phyloP scores from a whole-genome alignment of 1,284 basidiomycete species.

The Peniophora sp. region DNA sequence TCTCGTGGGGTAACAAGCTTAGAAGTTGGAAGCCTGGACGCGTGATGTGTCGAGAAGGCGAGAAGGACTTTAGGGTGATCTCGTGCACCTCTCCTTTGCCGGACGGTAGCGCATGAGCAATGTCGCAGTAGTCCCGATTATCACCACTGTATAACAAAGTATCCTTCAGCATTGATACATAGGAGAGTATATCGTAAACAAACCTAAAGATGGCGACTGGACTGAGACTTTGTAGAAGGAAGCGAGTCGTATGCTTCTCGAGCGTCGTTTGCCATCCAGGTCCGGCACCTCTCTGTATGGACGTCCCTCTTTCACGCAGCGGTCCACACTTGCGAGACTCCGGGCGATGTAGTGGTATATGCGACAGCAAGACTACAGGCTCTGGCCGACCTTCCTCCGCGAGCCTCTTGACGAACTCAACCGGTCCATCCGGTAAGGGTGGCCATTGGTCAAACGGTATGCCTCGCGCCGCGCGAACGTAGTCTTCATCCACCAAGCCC shows the following conservation, averaged over 20 bases:
- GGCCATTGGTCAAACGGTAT: slow-evolving; percentile 52
- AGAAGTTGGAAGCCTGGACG: slow-evolving; percentile 83
- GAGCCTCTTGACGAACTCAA: slow-evolving; percentile 50
- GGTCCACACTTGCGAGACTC: slow-evolving; percentile 69
- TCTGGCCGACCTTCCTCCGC: slow-evolving; percentile 11
- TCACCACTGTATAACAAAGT: slow-evolving; percentile 52
- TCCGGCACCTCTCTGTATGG: slow-evolving; percentile 31
- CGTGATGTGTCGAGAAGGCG: slow-evolving; percentile 70
- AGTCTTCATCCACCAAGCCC: slow-evolving; percentile 68
- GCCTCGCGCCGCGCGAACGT: slow-evolving; percentile 49
- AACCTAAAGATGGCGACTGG: slow-evolving; percentile 71
- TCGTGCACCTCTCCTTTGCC: slow-evolving; percentile 28
- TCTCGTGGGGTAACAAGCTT: slow-evolving; percentile 48
- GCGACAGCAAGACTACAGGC: slow-evolving; percentile 66
- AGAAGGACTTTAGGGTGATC: slow-evolving; percentile 79
- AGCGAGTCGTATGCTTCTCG: slow-evolving; percentile 62
- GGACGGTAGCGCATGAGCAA: slow-evolving; percentile 39
- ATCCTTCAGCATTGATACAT: slow-evolving; percentile 1
- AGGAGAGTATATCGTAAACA: slow-evolving; percentile 13
- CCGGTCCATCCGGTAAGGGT: slow-evolving; percentile 49
- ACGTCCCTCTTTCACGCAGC: slow-evolving; percentile 57
- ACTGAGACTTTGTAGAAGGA: slow-evolving; percentile 57
- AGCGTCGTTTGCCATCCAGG: slow-evolving; percentile 80
- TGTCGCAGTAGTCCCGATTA: slow-evolving; percentile 85
- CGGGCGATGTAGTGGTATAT: slow-evolving; percentile 76